Base-by-base conservation (phyloP, 2,329 filamentous ascomycete species). In the Epichloe uncinata region DNA sequence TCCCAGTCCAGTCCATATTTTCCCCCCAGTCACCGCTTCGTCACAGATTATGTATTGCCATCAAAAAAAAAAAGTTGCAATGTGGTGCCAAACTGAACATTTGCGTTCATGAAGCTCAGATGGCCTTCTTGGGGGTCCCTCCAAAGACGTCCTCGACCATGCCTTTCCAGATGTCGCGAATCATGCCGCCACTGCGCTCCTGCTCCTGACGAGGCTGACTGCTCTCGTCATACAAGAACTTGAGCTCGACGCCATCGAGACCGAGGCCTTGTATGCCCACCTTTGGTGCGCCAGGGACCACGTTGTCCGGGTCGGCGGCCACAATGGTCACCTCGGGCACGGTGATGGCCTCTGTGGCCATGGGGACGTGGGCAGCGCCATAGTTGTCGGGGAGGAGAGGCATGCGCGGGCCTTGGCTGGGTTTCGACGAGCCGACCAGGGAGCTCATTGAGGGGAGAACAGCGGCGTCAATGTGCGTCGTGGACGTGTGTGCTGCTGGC, bases 341-440 rank as follows among this genome's bases (percentile, higher is more conserved):
- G 38, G 74, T 55, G 9, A 72, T 67, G 4, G 61, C 64, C 51
- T 76, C 71, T 12, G 60, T 48, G 13, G 65, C 61, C 55, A 77
- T 71, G 36, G 71, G 65, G 1, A 59, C 61, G 55, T 73, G 69
- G 48, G 72, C 66, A 9, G 65, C 62, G 44, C 61, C 59, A 63
- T 73, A 77, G 68, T 75, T 79, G 64, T 82, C 79, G 12, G 79
- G 78, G 9, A 82, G 69, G 5, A 82, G 69, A 34, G 79, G 79
- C 35, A 82, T 73, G 55, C 75, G 77, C 46, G 78, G 68, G 53
- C 67, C 61, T 40, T 60, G 57, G 57, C 69, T 66, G 13, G 64
- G 57, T 53, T 66, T 60, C 22, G 58, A 47, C 48, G 61, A 48
- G 42, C 58, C 55, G 43, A 62, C 53, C 42, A 64, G 58, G n/a